These are phyloP conservation scores for Lenwebbia sp. DNA, from an alignment of 345 rosid genomes.

Conservation along the genomic window DNA sequence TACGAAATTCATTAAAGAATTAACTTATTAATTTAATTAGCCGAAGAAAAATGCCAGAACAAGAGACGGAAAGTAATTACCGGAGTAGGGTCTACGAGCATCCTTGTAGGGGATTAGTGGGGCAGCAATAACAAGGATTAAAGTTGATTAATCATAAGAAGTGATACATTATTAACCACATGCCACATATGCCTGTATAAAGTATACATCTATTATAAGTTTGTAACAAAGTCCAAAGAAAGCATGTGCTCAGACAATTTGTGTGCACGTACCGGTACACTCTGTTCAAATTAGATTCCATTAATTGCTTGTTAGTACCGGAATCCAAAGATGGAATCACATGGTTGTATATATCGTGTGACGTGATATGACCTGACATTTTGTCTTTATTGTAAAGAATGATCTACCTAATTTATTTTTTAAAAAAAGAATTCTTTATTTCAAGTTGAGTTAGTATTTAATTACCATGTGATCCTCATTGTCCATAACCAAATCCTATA, in stretches of 20 bases:
- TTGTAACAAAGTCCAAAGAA: neutral
- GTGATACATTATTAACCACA: neutral
- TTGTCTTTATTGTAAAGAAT: neutral
- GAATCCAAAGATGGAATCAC: neutral
- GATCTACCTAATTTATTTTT: neutral
- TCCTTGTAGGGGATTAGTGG: neutral
- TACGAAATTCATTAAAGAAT: neutral
- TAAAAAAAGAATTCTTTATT: neutral
- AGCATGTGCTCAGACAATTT: neutral
- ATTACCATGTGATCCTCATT: neutral
- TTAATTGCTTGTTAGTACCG: neutral
- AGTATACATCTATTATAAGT: neutral
- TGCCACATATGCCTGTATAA: neutral
- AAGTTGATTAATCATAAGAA: neutral
- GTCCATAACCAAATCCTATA: neutral
- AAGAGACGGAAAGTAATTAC: neutral
- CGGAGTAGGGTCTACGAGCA: neutral
- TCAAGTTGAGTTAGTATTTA: neutral
- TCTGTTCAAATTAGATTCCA: neutral
- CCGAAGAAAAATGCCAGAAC: neutral
- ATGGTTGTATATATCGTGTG: neutral
- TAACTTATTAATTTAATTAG: neutral
- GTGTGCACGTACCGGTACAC: accelerated
- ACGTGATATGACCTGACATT: neutral
- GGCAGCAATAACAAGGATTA: neutral